Evolutionary conservation across 179 eudicot species (phyloP), one percentile per base, ranked within the genome.

Genomic region (Dionaea muscipula): DNA sequence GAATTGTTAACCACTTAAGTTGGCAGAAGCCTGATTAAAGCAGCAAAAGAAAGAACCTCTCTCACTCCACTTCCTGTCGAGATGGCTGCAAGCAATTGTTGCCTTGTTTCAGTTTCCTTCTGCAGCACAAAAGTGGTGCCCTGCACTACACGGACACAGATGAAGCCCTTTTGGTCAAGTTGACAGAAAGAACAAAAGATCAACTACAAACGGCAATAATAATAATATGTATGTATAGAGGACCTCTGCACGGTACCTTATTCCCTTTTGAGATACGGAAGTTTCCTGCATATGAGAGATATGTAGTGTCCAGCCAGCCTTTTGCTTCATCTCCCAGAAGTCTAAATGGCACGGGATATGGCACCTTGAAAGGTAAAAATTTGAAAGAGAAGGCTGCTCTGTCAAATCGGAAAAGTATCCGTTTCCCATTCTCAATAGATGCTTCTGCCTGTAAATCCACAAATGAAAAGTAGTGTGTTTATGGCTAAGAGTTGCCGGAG

Each of bases 111-210:
- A 52, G 74, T 79, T 72, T 68, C 69, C 77, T 84, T 91, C 60
- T 91, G 98, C 63, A 91, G 94, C 78, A 91, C 95, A 70, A 91
- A 91, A 48, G 94, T 91, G 69, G 98, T 87, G 69, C 98, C 98
- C 98, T 91, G 96, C 95, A 80, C 95, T 84, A 87, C 68, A 78
- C 25, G 60, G 52, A 65, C 43, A 60, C 50, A 75, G 66, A 68
- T 72, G 60, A 67, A 63, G 69, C 71, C 81, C 69, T 83, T 70
- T n/a, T n/a, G n/a, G n/a, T n/a, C n/a, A n/a, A n/a, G n/a, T n/a
- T n/a, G n/a, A n/a, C n/a, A n/a, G n/a, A n/a, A n/a, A n/a, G n/a
- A n/a, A n/a, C n/a, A n/a, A n/a, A n/a, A n/a, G n/a, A n/a, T n/a
- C n/a, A n/a, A n/a, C n/a, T n/a, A n/a, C n/a, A n/a, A n/a, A n/a